These are phyloP conservation scores for Luffa acutangula DNA, from an alignment of 306 rosid species.

Conservation along the genomic window DNA sequence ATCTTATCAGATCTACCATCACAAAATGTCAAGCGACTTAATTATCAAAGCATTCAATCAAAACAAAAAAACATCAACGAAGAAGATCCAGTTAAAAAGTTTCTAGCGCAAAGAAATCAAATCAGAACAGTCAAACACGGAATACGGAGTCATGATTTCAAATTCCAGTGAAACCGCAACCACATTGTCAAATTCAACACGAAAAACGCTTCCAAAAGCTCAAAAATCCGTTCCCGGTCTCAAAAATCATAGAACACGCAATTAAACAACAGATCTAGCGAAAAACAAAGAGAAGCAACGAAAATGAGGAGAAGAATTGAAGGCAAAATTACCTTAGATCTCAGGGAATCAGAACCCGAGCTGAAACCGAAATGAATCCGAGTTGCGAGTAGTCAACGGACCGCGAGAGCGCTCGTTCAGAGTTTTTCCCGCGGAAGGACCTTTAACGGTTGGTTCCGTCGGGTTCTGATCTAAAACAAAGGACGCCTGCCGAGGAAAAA, in stretches of 20 bases:
- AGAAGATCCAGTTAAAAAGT: neutral
- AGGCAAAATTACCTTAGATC: neutral
- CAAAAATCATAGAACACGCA: neutral
- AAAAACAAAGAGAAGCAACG: neutral
- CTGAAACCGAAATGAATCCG: neutral
- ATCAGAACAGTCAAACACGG: neutral
- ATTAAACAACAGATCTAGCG: neutral
- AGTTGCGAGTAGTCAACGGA: neutral
- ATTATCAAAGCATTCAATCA: neutral
- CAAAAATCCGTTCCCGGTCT: neutral
- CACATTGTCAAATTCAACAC: neutral
- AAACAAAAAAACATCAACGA: neutral
- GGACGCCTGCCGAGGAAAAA: neutral
- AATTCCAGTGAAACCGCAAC: neutral
- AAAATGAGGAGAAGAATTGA: neutral
- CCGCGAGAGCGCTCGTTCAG: neutral
- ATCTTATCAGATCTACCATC: neutral
- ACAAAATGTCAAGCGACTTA: neutral
- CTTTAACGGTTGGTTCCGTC: neutral
- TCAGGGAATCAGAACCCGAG: neutral
- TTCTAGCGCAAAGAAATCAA: neutral
- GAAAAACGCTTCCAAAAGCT: neutral
- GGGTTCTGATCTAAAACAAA: neutral
- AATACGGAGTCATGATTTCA: neutral
- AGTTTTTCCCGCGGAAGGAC: constrained; percentile 1